Percentiles rank a stretch among this genome's conserved stretches.
Conservation (phyloP, 2,329 filamentous ascomycete genomes). For the Pseudogymnoascus sp. region DNA sequence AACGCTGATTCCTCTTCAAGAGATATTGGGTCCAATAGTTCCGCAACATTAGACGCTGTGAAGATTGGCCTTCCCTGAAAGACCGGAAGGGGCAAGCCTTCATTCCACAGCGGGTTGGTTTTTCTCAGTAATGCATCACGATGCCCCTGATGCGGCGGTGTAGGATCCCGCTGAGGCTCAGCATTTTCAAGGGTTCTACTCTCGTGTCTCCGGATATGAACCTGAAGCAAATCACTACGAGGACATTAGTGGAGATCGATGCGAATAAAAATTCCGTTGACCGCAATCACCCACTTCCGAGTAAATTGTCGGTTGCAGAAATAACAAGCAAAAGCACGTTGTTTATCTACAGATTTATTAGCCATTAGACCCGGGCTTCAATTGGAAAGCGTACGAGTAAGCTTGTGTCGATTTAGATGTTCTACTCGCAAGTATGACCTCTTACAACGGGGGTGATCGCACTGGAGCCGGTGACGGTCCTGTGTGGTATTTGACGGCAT, state of each 20-base stretch:
- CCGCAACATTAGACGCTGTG: not conserved
- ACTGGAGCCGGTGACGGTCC: not conserved
- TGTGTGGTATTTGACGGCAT: not conserved
- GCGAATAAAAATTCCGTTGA: not conserved
- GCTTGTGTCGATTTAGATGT: not conserved
- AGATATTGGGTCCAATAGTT: not conserved
- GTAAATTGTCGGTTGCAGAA: not conserved
- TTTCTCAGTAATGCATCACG: not conserved
- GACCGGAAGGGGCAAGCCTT: not conserved
- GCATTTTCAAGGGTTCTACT: not conserved
- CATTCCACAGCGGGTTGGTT: not conserved
- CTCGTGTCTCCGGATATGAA: not conserved
- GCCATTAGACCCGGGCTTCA: not conserved
- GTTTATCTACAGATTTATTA: not conserved
- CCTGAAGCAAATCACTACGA: not conserved
- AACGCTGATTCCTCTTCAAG: not conserved
- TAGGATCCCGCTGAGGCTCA: not conserved
- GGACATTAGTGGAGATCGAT: not conserved
- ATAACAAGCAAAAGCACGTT: not conserved
- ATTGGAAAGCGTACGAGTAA: not conserved
- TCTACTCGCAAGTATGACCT: not conserved
- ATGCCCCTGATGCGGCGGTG: not conserved
- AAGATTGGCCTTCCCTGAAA: not conserved
- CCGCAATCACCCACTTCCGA: not conserved
- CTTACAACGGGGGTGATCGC: not conserved